These are phyloP conservation scores for Colletotrichum filicis DNA, from an alignment of 2,329 filamentous ascomycete genomes.

Conservation along the genomic window DNA sequence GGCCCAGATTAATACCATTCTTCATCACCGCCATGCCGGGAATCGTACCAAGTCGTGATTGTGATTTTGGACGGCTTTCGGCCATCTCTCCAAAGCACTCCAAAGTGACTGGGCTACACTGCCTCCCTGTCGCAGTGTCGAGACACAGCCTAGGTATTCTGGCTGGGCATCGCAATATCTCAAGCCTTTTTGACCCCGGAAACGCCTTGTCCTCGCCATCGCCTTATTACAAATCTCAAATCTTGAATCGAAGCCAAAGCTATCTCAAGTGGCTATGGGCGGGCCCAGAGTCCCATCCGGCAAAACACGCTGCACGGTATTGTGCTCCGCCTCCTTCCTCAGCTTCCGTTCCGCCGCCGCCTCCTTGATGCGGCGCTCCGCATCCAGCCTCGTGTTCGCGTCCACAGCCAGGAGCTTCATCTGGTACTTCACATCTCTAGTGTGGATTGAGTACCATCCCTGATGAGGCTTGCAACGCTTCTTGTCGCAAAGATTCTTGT, in stretches of 20 bases:
- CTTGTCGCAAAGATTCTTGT: conserved; percentile 62
- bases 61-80: background rate
- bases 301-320: conserved; percentile 41
- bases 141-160: background rate
- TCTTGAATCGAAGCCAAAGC: background rate
- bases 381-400: conserved; percentile 61
- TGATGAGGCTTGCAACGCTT: conserved; percentile 69
- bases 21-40: no score
- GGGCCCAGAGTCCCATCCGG: conserved; percentile 13
- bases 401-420: conserved; percentile 66
- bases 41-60: background rate
- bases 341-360: conserved; percentile 62
- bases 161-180: background rate
- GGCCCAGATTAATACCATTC: background rate
- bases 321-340: conserved; percentile 61
- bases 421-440: conserved; percentile 61
- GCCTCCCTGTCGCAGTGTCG: background rate
- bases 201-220: background rate
- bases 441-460: conserved; percentile 66
- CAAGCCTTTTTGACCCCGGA: background rate
- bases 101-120: background rate
- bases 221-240: background rate
- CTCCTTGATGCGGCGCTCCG: conserved; percentile 62
- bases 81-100: background rate
- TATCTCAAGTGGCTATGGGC: background rate